phyloP scores from a whole-genome alignment of 2,329 filamentous ascomycete genomes.

The Alternaria sp. region DNA sequence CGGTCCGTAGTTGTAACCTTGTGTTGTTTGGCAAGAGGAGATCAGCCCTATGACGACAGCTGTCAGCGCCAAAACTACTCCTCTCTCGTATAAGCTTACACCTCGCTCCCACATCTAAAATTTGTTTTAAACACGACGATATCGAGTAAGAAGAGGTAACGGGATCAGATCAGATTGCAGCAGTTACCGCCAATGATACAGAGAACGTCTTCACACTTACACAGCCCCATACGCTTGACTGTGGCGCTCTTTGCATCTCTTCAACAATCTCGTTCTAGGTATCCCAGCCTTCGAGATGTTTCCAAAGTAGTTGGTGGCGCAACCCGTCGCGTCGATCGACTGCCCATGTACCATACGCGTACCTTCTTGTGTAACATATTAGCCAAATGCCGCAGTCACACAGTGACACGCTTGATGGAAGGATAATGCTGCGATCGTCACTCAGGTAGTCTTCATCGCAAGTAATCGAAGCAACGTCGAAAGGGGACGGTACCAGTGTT shows the following conservation, averaged over 20 bases:
- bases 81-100: neutral
- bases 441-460: neutral
- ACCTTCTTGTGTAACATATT: conserved; percentile 14
- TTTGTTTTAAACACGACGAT: too few relatives aligned
- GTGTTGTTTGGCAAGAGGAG: neutral
- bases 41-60: conserved; percentile 10
- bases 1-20: conserved; percentile 14
- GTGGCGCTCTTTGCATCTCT: conserved; percentile 19
- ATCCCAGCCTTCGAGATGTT: conserved; percentile 10
- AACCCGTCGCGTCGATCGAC: conserved; percentile 12
- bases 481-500: conserved; percentile 3
- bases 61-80: neutral
- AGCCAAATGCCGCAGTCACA: conserved; percentile 12
- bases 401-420: conserved; percentile 18
- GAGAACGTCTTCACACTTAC: conserved; percentile 3
- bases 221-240: conserved; percentile 13
- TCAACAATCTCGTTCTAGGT: conserved; percentile 4
- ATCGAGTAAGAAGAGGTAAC: neutral
- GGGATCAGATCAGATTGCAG: neutral
- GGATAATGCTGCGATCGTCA: conserved; percentile 12
- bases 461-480: conserved; percentile 16
- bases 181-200: neutral
- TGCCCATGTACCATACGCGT: conserved; percentile 10
- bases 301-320: conserved; percentile 20
- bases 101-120: neutral